Base-by-base conservation (phyloP, 306 rosid species). In the Trifolium dubium region DNA sequence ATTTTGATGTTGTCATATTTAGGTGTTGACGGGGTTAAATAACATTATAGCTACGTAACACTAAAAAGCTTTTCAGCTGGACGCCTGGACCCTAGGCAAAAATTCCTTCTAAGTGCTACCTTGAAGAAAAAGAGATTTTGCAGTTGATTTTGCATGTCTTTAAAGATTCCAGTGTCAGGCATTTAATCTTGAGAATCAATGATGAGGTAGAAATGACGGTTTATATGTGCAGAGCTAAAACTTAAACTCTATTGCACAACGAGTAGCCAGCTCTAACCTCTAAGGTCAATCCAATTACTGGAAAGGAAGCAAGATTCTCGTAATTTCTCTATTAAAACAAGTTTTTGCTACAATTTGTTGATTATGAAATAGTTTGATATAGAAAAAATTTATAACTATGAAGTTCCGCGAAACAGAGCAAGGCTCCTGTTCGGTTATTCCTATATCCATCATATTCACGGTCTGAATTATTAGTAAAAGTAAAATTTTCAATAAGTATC, bases 221-320 rank as follows among this genome's bases (percentile, higher is more conserved):
- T 70, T 62, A 30, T 70, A 30, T 39, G 43, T 39, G 5, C 77
- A 63, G 69, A 72, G 73, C 68, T 55, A 53, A 78, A 60, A 51
- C 30, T 37, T 63, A 43, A 62, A 54, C 32, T 79, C 71, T 31
- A 17, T 28, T 2, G 32, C 15, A 37, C 50, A 39, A 18, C 18
- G 32, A 60, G 28, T 35, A 31, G 47, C 28, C 31, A n/a, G n/a
- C n/a, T n/a, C n/a, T n/a, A n/a, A n/a, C n/a, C n/a, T n/a, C n/a
- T n/a, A n/a, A n/a, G n/a, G n/a, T n/a, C 69, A 7, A 19, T 61
- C 70, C 32, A 23, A 6, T 29, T 29, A 58, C 5, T 4, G 50
- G 51, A 61, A 70, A 44, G 61, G 64, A 19, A 40, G 44, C n/a
- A 61, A 17, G 41, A 39, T 13, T 49, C 55, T 80, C 14, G 3